Conservation (phyloP, 331 rosid genomes). For the Stylosanthes scabra region DNA sequence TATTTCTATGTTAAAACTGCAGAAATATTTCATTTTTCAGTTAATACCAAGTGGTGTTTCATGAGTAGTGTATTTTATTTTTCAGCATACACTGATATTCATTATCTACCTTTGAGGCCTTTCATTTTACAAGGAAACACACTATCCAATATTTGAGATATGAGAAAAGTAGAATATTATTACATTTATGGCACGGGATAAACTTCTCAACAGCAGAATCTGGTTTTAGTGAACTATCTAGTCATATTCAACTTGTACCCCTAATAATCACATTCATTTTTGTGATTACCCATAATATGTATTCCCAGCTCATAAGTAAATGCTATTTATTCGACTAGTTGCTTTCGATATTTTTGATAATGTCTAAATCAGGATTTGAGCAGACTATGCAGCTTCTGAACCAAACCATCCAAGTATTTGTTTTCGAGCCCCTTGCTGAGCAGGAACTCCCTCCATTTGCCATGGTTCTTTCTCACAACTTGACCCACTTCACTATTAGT, state of each 20-base stretch:
- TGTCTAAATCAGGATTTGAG: slow-evolving; percentile 39
- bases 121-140: slow-evolving; percentile 20
- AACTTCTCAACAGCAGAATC: slow-evolving; percentile 7
- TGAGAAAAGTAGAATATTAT: neutral
- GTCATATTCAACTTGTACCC: slow-evolving; percentile 11
- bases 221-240: neutral
- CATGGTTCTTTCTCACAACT: slow-evolving; percentile 48
- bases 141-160: slow-evolving; percentile 2
- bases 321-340: neutral
- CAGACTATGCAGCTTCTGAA: slow-evolving; percentile 40
- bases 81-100: neutral
- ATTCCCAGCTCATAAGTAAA: neutral
- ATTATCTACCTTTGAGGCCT: neutral
- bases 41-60: slow-evolving; percentile 5
- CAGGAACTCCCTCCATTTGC: slow-evolving; percentile 54
- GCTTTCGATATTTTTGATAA: neutral
- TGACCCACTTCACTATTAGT: slow-evolving; percentile 39
- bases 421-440: slow-evolving; percentile 47
- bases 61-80: slow-evolving; percentile 12
- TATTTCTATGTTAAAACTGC: slow-evolving; percentile 7
- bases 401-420: slow-evolving; percentile 47
- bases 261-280: neutral
- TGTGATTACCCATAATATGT: neutral
- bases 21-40: slow-evolving; percentile 12
- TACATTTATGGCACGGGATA: neutral